Conservation (phyloP, 2,329 filamentous ascomycete species). For the Cercospora berteroae region DNA sequence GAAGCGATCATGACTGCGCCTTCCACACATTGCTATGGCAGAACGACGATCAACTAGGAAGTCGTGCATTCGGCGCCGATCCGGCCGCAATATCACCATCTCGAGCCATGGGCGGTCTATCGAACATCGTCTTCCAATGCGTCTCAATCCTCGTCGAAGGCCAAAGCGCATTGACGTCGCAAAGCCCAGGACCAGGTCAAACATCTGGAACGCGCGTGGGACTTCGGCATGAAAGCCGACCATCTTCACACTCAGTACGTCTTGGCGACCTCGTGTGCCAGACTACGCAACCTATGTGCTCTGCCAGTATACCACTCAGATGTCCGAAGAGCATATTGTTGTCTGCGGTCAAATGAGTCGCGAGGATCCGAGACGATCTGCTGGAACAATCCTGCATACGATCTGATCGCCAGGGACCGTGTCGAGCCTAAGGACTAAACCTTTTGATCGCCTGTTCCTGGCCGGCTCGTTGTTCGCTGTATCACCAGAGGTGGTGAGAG, state of each 20-base stretch:
- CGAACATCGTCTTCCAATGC: not conserved
- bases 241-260: not conserved
- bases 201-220: not conserved
- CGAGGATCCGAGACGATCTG: not conserved
- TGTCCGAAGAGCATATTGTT: not conserved
- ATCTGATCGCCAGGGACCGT: not conserved
- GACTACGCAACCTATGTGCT: not conserved
- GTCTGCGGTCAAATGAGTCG: not conserved
- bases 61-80: too few relatives aligned
- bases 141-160: not conserved
- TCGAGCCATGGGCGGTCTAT: too few relatives aligned
- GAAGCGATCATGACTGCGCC: too few relatives aligned
- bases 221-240: not conserved
- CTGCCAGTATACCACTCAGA: not conserved
- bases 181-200: not conserved
- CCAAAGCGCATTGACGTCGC: not conserved
- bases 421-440: not conserved
- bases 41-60: too few relatives aligned
- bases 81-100: too few relatives aligned
- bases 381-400: not conserved
- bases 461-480: not conserved
- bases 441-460: not conserved
- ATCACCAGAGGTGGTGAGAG: slow-evolving; percentile 6
- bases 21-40: too few relatives aligned
- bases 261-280: not conserved